Evolutionary conservation across 176 grass and related monocot species (phyloP), one percentile per base, ranked within the genome.

Genomic region (Triticum turgidum): DNA sequence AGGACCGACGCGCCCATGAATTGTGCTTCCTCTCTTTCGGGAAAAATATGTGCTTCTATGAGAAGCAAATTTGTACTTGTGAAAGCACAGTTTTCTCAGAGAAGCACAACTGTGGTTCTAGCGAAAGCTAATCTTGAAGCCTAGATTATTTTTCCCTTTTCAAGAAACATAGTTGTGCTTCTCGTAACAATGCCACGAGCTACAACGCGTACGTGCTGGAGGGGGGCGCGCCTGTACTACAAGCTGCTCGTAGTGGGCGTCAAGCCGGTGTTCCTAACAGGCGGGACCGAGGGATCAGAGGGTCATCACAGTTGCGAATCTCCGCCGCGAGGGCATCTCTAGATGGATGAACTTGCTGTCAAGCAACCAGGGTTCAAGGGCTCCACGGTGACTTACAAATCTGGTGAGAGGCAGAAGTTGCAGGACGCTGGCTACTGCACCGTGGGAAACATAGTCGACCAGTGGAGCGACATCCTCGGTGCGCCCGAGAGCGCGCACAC

Each of bases 401-500:
- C 86, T 9, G 83, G 52, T n/a, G 80, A 79, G 79, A 35, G 89
- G 4, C 27, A 73, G 61, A 90, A 89, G 80, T 52, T 94, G 22
- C 4, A 25, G 66, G 76, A 76, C 41, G 44, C 85, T 1, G 87
- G 92, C 0, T 89, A 61, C 5, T 8, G 69, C 14, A 94, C 89
- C 41, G 29, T 88, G 10, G 89, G 83, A 18, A 89, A 80, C 87
- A 89, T 89, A 8, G 87, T 87, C 1, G 92, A 94, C 82, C 92
- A 94, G 65, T 94, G 89, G 92, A 89, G 87, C 41, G 92, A 91
- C 58, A 44, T 94, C 75, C 63, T 91, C 42, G 69, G 86, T 24
- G 12, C 4, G 25, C 83, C 83, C 0, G 81, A 90, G 80, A 83
- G 82, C 0, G 42, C 5, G 0, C 80, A 89, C 33, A 90, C 92